Evolutionary conservation across 1,284 basidiomycete genomes (phyloP).

Genomic region (Irpex sp.): DNA sequence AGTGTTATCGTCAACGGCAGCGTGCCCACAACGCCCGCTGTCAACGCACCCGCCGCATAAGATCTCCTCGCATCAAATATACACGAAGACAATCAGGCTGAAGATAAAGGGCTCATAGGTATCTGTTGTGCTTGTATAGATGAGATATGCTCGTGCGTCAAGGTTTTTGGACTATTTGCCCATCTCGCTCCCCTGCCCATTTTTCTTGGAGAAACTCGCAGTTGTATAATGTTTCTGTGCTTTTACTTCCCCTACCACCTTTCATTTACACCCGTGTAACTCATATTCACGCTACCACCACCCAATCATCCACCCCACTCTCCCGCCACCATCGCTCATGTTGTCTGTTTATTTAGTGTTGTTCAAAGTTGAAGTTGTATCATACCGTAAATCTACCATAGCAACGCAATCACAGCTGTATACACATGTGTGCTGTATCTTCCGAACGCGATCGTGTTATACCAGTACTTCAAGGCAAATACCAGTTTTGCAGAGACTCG

Average conservation of each 20-base stretch:
- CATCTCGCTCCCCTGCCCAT: background rate
- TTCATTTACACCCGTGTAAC: background rate
- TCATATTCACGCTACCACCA: background rate
- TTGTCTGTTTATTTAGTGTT: background rate
- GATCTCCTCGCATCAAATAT: background rate
- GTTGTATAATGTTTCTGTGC: background rate
- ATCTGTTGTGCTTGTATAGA: background rate
- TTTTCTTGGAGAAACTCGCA: background rate
- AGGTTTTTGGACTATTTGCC: background rate
- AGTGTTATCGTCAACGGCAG: conserved; percentile 29
- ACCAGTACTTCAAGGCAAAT: too few relatives aligned
- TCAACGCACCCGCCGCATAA: conserved; percentile 19
- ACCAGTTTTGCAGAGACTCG: too few relatives aligned
- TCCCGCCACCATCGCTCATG: background rate
- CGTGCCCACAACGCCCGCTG: conserved; percentile 26
- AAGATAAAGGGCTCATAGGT: background rate
- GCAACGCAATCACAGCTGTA: background rate
- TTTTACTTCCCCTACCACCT: background rate
- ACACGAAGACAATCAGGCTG: background rate
- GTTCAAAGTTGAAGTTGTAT: background rate
- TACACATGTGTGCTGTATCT: background rate
- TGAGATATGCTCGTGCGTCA: background rate
- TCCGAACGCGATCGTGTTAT: too few relatives aligned
- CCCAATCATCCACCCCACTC: too few relatives aligned
- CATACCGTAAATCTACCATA: background rate